These are phyloP conservation scores for Paraurostyla sp. DNA, from an alignment of 73 alveolate species.

Conservation along the genomic window DNA sequence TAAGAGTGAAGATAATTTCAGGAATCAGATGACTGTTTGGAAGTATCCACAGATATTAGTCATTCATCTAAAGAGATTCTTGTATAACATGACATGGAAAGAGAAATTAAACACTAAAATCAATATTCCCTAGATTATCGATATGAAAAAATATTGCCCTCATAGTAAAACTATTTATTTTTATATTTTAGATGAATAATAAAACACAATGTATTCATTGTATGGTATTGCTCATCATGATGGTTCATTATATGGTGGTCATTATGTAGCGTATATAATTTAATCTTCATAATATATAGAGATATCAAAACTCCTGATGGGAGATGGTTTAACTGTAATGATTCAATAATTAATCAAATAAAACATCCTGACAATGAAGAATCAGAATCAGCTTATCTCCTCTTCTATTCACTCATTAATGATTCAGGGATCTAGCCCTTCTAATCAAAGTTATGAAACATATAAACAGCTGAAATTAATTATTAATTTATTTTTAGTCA, in stretches of 20 bases:
- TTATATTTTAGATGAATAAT: not conserved
- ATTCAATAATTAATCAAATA: slow-evolving; percentile 33
- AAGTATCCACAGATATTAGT: slow-evolving; percentile 81
- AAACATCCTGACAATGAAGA: not conserved
- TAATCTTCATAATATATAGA: not conserved
- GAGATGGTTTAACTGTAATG: slow-evolving; percentile 73
- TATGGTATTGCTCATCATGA: slow-evolving; percentile 80
- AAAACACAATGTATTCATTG: slow-evolving; percentile 20
- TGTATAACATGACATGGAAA: slow-evolving; percentile 72
- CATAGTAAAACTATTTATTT: not conserved
- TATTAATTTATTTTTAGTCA: too few relatives aligned
- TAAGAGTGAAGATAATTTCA: slow-evolving; percentile 68
- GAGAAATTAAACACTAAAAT: slow-evolving; percentile 75
- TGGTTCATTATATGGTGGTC: slow-evolving; percentile 81
- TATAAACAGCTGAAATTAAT: too few relatives aligned
- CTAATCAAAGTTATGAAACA: too few relatives aligned
- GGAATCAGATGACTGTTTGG: slow-evolving; percentile 75
- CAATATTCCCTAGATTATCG: slow-evolving; percentile 59
- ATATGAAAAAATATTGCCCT: slow-evolving; percentile 37
- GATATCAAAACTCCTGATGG: slow-evolving; percentile 17
- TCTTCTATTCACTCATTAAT: slow-evolving; percentile 15
- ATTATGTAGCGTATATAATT: slow-evolving; percentile 68
- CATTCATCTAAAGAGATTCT: slow-evolving; percentile 83
- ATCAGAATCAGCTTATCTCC: slow-evolving; percentile 58
- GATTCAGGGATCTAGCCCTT: too few relatives aligned